Percentiles rank a stretch among this genome's conserved stretches.
phyloP scores from a whole-genome alignment of 1,284 basidiomycete species.

The Stereum hirsutum region DNA sequence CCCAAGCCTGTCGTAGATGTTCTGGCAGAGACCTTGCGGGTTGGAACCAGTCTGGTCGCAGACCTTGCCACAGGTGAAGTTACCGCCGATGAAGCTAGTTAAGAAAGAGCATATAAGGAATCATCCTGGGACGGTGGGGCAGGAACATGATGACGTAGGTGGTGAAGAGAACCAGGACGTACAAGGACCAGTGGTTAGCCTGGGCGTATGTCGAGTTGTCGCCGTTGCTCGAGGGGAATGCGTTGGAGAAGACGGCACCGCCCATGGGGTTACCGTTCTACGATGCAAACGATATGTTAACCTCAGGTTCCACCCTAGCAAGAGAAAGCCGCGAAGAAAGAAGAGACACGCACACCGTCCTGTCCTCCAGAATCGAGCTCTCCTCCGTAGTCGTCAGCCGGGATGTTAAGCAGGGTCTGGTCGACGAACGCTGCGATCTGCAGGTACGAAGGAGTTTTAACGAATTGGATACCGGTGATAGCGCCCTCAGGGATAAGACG shows the following conservation, averaged over 20 bases:
- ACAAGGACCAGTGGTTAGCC: conserved; percentile 36
- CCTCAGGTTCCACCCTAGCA: not conserved
- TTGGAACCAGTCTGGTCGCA: conserved; percentile 37
- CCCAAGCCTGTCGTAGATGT: conserved; percentile 41
- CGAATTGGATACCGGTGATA: conserved; percentile 56
- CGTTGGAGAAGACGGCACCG: conserved; percentile 40
- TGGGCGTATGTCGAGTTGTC: conserved; percentile 28
- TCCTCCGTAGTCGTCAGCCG: conserved; percentile 51
- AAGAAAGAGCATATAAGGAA: not conserved
- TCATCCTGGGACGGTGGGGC: too few relatives aligned
- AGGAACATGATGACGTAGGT: not conserved
- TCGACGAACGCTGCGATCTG: conserved; percentile 57
- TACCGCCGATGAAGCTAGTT: conserved; percentile 37
- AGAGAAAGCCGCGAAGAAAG: not conserved
- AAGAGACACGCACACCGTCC: conserved; percentile 28
- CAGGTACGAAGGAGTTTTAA: conserved; percentile 56
- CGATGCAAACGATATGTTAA: not conserved
- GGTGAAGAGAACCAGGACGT: conserved; percentile 10
- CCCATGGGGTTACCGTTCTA: conserved; percentile 45
- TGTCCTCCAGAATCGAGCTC: conserved; percentile 59
- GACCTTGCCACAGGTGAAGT: conserved; percentile 41
- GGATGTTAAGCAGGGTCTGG: conserved; percentile 49
- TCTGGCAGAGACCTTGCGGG: conserved; percentile 32
- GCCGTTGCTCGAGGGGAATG: conserved; percentile 24
- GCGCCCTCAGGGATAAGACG: conserved; percentile 57